Conservation (phyloP, 306 rosid species). For the Quercus mongolica region DNA sequence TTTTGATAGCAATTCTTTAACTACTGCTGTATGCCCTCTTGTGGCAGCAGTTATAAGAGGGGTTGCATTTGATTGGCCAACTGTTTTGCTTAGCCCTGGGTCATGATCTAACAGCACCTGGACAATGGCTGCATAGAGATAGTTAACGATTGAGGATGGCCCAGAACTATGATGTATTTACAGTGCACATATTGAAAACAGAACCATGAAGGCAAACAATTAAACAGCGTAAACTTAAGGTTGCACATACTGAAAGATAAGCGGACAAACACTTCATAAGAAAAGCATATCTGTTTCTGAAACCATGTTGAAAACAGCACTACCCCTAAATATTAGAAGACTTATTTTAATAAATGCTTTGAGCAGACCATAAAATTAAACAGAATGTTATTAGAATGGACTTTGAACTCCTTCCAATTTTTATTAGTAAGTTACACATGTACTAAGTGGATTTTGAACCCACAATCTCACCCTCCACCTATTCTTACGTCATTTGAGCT, state of each 20-base stretch:
- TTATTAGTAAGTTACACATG: no score
- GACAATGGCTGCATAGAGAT: constrained; percentile 42
- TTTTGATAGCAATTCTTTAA: constrained; percentile 41
- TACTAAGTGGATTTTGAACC: no score
- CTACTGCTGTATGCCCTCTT: constrained; percentile 64
- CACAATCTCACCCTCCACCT: no score
- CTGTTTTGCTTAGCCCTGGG: constrained; percentile 62
- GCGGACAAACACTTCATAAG: not conserved
- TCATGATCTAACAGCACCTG: constrained; percentile 66
- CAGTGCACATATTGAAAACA: not conserved
- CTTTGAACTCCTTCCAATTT: no score
- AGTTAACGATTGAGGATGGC: constrained; percentile 2
- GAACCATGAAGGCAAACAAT: no score
- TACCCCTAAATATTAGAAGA: not conserved
- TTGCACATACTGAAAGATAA: not conserved
- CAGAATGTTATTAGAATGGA: no score
- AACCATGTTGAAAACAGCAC: not conserved
- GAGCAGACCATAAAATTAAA: no score
- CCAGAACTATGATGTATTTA: not conserved
- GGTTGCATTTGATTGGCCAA: constrained; percentile 76
- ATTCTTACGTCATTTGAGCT: no score
- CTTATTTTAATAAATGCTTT: not conserved
- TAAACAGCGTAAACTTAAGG: no score
- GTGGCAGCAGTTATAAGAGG: constrained; percentile 84
- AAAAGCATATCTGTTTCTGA: not conserved